Evolutionary conservation across 2,329 filamentous ascomycete species (phyloP), one percentile per base, ranked within the genome.

Genomic region (Sporothrix brasiliensis): DNA sequence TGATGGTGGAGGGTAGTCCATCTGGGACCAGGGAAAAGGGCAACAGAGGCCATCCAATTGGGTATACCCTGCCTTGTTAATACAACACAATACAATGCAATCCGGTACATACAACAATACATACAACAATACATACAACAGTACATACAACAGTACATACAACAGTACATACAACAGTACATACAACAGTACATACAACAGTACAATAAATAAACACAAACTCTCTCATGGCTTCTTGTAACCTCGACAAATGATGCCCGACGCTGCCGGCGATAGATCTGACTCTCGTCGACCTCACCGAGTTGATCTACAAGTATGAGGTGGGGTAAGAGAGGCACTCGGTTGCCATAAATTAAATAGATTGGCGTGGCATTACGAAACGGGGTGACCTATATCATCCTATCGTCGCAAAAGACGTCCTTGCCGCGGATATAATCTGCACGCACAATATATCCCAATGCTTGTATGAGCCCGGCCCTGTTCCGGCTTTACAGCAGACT

Each of bases 1-100:
- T 14, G 54, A 39, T 39, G 6, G 53, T 41, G 63, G 63, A 53
- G 63, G 63, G 47, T 39, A 67, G 41, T 53, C 54, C 14, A 58
- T 58, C 39, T 58, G 54, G 54, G 16, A 11, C 13, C 14, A 39
- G 54, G 54, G 30, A 58, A 58, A 58, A 58, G 30, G 54, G 54
- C 34, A 34, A 34, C 34, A 34, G 34, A 34, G 7, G 34, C 34
- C 34, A 30, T 5, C 34, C 34, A 9, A 34, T 34, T 34, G 34
- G 34, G 34, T 34, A 34, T 34, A 30, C 27, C 34, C 1, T 34
- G 34, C 7, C 6, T 34, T 2, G 34, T 34, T 34, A 34, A 34
- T 34, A 34, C 5, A 34, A 34, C 34, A 52, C 24, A 30, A 54
- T 34, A 34, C 11, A 34, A 5, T 56, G 14, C 53, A 34, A 9